Evolutionary conservation across 106 monocot genomes (phyloP).

Genomic region (Dendrobium nobile): DNA sequence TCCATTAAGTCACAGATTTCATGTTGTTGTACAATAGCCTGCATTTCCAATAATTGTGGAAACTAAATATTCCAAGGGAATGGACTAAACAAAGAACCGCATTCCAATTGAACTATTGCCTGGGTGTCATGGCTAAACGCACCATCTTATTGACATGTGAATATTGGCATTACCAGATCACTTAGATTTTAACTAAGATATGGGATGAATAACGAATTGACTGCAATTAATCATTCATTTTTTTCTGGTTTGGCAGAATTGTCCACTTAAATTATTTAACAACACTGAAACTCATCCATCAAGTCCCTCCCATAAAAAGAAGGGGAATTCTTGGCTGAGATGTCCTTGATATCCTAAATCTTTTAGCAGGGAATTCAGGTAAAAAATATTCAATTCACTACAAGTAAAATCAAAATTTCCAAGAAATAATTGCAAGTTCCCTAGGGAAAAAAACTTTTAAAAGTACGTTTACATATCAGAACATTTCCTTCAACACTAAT

Average conservation of each 20-base stretch:
- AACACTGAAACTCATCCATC: background rate
- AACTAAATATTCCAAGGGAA: too few species aligned
- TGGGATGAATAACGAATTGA: background rate
- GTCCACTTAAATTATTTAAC: background rate
- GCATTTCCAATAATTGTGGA: background rate
- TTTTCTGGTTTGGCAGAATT: background rate
- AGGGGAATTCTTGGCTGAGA: background rate
- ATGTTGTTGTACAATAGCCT: too few species aligned
- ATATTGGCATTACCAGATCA: background rate
- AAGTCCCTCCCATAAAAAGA: background rate
- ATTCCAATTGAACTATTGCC: background rate
- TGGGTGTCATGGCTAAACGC: background rate
- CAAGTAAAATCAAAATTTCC: background rate
- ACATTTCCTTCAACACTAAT: background rate
- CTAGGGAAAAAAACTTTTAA: background rate
- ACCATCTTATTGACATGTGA: background rate
- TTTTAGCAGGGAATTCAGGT: background rate
- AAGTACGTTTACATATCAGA: background rate
- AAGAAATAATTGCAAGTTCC: background rate
- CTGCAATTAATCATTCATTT: background rate
- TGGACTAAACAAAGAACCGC: background rate
- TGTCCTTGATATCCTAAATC: background rate
- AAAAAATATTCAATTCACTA: background rate
- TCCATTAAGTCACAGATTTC: too few species aligned
- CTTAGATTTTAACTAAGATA: background rate